Percentiles rank a stretch among this genome's conserved stretches.
These are phyloP conservation scores for Suillus occidentalis DNA, from an alignment of 768 basidiomycete species.

Conservation along the genomic window DNA sequence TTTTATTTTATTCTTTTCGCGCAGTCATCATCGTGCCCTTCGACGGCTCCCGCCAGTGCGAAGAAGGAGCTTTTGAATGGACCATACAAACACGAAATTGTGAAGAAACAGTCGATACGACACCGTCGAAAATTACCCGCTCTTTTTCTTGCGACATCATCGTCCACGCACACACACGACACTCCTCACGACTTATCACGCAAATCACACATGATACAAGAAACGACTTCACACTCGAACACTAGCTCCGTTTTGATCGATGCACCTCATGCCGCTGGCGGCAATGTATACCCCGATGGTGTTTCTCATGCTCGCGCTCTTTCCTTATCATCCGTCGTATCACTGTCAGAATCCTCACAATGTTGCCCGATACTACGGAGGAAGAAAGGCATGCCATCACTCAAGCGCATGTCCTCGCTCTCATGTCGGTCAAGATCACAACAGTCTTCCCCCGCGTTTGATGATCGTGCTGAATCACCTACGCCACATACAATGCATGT, in stretches of 20 bases:
- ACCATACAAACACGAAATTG: constrained; percentile 13
- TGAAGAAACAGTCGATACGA: constrained; percentile 17
- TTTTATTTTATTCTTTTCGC: constrained; percentile 12
- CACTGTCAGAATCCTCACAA: constrained; percentile 19
- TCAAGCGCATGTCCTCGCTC: constrained; percentile 27
- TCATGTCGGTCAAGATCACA: constrained; percentile 21
- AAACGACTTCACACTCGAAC: constrained; percentile 10
- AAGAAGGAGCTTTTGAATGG: constrained; percentile 12
- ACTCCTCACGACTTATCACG: constrained; percentile 12
- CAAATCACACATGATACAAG: constrained; percentile 12
- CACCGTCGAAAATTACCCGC: constrained; percentile 21
- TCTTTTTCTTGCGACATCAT: constrained; percentile 20
- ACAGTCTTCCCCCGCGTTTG: constrained; percentile 23
- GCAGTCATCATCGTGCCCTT: constrained; percentile 25
- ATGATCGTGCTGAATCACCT: constrained; percentile 19
- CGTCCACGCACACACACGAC: constrained; percentile 13
- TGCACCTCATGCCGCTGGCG: constrained; percentile 20
- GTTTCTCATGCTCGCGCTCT: constrained; percentile 15
- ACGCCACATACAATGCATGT: constrained; percentile 13
- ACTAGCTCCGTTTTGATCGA: constrained; percentile 23
- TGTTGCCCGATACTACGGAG: constrained; percentile 38
- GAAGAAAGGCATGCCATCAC: constrained; percentile 36
- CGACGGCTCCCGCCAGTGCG: constrained; percentile 19
- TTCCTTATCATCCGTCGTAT: constrained; percentile 20
- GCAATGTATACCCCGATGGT: constrained; percentile 18